These are phyloP conservation scores for Aspergillus puulaauensis DNA, from an alignment of 2,329 filamentous ascomycete genomes.

Conservation along the genomic window DNA sequence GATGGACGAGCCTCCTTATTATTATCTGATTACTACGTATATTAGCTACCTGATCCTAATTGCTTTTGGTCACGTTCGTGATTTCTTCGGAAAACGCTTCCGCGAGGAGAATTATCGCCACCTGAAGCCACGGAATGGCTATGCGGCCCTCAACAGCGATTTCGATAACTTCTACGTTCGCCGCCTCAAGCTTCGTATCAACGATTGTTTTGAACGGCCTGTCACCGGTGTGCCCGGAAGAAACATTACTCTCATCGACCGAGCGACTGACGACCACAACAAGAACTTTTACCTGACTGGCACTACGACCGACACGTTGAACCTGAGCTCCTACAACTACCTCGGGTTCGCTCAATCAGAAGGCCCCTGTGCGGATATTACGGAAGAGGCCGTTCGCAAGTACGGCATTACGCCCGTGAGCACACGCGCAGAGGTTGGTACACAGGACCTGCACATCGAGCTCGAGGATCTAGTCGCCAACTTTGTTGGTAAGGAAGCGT, in stretches of 20 bases:
- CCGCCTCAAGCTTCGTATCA: conserved; percentile 87
- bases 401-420: conserved; percentile 83
- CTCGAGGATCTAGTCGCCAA: conserved; percentile 85
- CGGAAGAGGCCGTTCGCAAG: conserved; percentile 79
- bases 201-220: conserved; percentile 93
- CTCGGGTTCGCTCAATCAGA: conserved; percentile 97
- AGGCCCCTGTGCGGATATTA: conserved; percentile 89
- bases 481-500: conserved; percentile 90
- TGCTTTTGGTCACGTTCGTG: conserved; percentile 88
- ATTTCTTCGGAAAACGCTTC: conserved; percentile 98
- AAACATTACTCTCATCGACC: conserved; percentile 89
- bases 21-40: conserved; percentile 95
- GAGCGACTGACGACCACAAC: conserved; percentile 89
- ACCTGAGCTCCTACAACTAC: conserved; percentile 99
- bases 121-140: conserved; percentile 79
- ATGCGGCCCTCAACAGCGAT: conserved; percentile 93
- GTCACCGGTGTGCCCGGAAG: conserved; percentile 91
- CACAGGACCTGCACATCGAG: conserved; percentile 81
- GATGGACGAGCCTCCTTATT: conserved; percentile 95
- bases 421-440: conserved; percentile 79
- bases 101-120: conserved; percentile 83
- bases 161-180: conserved; percentile 99
- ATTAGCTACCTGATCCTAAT: conserved; percentile 97
- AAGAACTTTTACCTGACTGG: conserved; percentile 84
- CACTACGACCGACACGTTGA: conserved; percentile 89